Base-by-base conservation (phyloP, 2,329 filamentous ascomycete species). In the Verticillium albo-atrum region DNA sequence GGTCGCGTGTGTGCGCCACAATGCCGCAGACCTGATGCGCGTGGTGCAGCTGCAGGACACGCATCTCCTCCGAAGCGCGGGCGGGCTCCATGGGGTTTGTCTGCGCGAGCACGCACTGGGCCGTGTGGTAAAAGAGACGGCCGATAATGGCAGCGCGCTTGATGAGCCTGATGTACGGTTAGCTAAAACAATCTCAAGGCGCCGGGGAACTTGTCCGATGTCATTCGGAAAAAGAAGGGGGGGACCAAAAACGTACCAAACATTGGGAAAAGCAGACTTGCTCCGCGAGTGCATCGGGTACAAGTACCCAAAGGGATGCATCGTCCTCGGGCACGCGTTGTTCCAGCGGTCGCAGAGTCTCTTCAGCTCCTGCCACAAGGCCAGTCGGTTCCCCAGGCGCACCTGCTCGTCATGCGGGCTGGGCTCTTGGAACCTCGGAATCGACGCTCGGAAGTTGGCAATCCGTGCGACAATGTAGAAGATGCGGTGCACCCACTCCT, bases 11-110 rank as follows among this genome's bases (percentile, higher is more conserved):
- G 70, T 96, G 92, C 2, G 91, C 90, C 26, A 91, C 87, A 62
- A 98, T 96, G 15, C 94, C 94, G 70, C 93, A 97, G 26, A 96
- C 89, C 70, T 93, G 89, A 65, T 90, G 88, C 0, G 92, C 89
- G 69, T 97, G 91, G 62, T 86, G 84, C 55, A 88, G 79, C 66
- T 90, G 87, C 68, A 90, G 82, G 4, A 82, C 79, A 54, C 83
- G 84, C 84, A 94, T 91, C 61, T 92, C 88, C 4, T 85, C 78
- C 2, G 81, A 80, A 20, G 79, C 78, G 37, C 85, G 80, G 7
- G 82, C 77, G 12, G 83, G 78, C 37, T 87, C 81, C 56, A 89
- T 72, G 0, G 93, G 93, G 70, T 97, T 89, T 25, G 88, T 88
- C 65, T 94, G 90, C 3, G 90, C 86, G 5, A 97, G 82, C 34